These are phyloP conservation scores for Penicillium taxi DNA, from an alignment of 495 filamentous ascomycete species.

Conservation along the genomic window DNA sequence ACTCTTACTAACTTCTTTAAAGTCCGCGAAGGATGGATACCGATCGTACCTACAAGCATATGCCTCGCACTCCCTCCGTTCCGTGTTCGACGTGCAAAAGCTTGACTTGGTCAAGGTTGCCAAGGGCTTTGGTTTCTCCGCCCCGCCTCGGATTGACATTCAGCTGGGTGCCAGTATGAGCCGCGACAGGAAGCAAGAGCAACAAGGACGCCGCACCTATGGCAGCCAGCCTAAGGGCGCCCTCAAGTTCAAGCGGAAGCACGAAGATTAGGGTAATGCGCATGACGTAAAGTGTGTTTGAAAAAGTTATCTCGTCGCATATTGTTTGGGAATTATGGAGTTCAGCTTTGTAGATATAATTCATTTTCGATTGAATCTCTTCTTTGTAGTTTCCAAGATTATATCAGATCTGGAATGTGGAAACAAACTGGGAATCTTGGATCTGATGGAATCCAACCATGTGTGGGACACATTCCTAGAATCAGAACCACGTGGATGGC, in stretches of 20 bases:
- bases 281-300: no score
- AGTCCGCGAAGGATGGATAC: slow-evolving; percentile 64
- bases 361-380: slow-evolving; percentile 11
- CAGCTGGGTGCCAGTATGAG: slow-evolving; percentile 79
- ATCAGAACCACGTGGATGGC: no score
- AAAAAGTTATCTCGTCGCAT: slow-evolving; percentile 17
- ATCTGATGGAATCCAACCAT: no score
- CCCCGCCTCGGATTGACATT: slow-evolving; percentile 88
- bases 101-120: slow-evolving; percentile 90
- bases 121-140: slow-evolving; percentile 83
- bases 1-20: slow-evolving; percentile 10
- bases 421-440: no score
- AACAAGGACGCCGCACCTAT: slow-evolving; percentile 67
- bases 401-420: no score
- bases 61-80: slow-evolving; percentile 79
- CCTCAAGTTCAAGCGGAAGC: slow-evolving; percentile 42
- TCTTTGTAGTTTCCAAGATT: no score
- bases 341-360: slow-evolving; percentile 26
- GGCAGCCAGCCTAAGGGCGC: slow-evolving; percentile 57
- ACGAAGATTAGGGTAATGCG: slow-evolving; percentile 23
- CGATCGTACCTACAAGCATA: slow-evolving; percentile 91
- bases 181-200: slow-evolving; percentile 72
- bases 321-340: slow-evolving; percentile 18
- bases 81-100: slow-evolving; percentile 89
- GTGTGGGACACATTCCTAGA: no score